These are phyloP conservation scores for Fagus crenata DNA, from an alignment of 306 rosid genomes.

Conservation along the genomic window DNA sequence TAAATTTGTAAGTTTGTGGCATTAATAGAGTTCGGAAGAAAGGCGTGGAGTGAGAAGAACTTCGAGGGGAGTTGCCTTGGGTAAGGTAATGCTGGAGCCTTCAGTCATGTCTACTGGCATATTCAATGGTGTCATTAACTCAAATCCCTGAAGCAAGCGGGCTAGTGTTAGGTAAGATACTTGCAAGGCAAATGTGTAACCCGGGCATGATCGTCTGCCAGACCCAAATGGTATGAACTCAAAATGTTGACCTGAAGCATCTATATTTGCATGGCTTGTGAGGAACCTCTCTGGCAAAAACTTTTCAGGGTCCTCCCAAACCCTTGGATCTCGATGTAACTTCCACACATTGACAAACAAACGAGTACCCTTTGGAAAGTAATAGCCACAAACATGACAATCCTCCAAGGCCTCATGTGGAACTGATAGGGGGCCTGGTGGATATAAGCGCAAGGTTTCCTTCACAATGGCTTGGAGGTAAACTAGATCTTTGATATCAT, in stretches of 20 bases:
- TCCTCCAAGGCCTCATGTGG: constrained; percentile 45
- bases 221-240: not conserved
- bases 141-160: constrained; percentile 19
- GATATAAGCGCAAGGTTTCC: constrained; percentile 50
- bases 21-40: no score
- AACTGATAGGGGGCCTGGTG: constrained; percentile 45
- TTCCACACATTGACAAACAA: not conserved
- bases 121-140: not conserved
- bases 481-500: constrained; percentile 36
- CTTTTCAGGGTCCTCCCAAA: not conserved
- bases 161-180: not conserved
- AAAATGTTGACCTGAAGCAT: constrained; percentile 12
- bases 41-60: not conserved
- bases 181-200: not conserved
- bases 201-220: not conserved
- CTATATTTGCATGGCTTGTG: constrained; percentile 9
- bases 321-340: constrained; percentile 1
- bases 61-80: not conserved
- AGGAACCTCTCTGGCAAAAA: constrained; percentile 30
- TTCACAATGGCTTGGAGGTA: constrained; percentile 55
- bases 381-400: not conserved
- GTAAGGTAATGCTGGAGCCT: not conserved
- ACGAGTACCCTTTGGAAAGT: not conserved
- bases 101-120: not conserved
- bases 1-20: no score